These are phyloP conservation scores for Tilletia indica DNA, from an alignment of 1,284 basidiomycete genomes.

Conservation along the genomic window DNA sequence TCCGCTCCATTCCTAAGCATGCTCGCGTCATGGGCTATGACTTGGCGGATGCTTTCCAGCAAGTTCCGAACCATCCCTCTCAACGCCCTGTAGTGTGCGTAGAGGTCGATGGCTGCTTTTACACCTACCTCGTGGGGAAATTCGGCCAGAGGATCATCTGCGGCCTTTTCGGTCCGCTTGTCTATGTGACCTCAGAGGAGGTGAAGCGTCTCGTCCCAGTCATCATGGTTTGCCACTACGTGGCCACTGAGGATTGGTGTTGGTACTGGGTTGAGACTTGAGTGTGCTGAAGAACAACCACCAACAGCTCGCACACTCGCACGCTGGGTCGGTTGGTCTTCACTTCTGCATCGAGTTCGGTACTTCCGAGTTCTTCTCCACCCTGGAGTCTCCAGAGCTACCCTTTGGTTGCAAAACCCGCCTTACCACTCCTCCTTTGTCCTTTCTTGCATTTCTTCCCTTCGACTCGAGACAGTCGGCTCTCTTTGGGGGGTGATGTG, in stretches of 20 bases:
- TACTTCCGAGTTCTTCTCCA: too few species aligned
- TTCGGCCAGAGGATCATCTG: constrained; percentile 1
- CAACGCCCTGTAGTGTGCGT: not conserved
- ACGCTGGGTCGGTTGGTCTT: too few species aligned
- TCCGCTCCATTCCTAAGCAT: not conserved
- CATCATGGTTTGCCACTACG: not conserved
- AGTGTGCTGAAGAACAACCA: too few species aligned
- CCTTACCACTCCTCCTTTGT: too few species aligned
- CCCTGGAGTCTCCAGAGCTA: too few species aligned
- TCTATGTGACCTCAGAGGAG: not conserved
- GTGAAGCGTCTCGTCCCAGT: not conserved
- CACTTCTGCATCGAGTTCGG: too few species aligned
- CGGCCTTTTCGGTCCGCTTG: not conserved
- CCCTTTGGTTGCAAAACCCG: too few species aligned
- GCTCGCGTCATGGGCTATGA: not conserved
- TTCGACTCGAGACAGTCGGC: too few species aligned
- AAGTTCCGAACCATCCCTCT: constrained; percentile 1
- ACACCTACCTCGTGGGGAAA: not conserved
- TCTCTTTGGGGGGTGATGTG: too few species aligned
- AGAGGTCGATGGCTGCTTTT: not conserved
- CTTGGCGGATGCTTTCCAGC: not conserved
- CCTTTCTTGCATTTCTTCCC: too few species aligned
- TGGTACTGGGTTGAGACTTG: too few species aligned
- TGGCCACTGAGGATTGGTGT: not conserved
- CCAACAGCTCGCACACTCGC: too few species aligned